A percentile compares a stretch with the other conserved stretches of the same genome.
Conservation (phyloP, 768 basidiomycete genomes). For the Tricholoma matsutake region DNA sequence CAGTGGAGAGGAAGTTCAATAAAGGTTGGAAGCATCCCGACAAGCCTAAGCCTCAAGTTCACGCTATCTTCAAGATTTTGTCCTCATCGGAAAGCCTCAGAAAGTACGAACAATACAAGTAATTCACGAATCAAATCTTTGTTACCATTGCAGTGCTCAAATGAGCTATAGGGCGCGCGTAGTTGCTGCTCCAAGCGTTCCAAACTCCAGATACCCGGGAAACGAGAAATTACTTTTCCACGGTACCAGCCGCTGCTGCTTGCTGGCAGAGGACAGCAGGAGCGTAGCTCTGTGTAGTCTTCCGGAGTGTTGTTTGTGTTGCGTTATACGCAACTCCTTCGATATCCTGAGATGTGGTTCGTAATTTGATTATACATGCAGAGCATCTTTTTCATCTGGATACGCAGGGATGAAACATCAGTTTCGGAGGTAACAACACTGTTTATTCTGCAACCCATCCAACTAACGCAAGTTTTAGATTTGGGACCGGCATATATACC, state of each 20-base stretch:
- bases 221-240: slow-evolving; percentile 66
- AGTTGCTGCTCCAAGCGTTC: slow-evolving; percentile 20
- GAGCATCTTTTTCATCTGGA: not conserved
- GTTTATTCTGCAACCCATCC: not conserved
- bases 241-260: slow-evolving; percentile 60
- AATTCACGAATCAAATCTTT: not conserved
- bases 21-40: slow-evolving; percentile 21
- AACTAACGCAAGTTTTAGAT: slow-evolving; percentile 33
- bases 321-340: slow-evolving; percentile 56
- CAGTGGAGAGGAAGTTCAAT: slow-evolving; percentile 17
- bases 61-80: slow-evolving; percentile 16
- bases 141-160: not conserved
- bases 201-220: slow-evolving; percentile 26
- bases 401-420: slow-evolving; percentile 50
- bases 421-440: slow-evolving; percentile 42
- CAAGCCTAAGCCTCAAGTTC: slow-evolving; percentile 16
- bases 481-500: slow-evolving; percentile 69
- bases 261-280: slow-evolving; percentile 49
- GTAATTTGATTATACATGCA: slow-evolving; percentile 13
- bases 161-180: slow-evolving; percentile 27
- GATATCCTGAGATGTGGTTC: slow-evolving; percentile 57
- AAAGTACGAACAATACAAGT: slow-evolving; percentile 18
- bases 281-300: slow-evolving; percentile 47
- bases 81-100: slow-evolving; percentile 11
- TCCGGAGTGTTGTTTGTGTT: slow-evolving; percentile 52